Evolutionary conservation across 139 green algal species (phyloP).

Genomic region (Chlamydomonas sp.): DNA sequence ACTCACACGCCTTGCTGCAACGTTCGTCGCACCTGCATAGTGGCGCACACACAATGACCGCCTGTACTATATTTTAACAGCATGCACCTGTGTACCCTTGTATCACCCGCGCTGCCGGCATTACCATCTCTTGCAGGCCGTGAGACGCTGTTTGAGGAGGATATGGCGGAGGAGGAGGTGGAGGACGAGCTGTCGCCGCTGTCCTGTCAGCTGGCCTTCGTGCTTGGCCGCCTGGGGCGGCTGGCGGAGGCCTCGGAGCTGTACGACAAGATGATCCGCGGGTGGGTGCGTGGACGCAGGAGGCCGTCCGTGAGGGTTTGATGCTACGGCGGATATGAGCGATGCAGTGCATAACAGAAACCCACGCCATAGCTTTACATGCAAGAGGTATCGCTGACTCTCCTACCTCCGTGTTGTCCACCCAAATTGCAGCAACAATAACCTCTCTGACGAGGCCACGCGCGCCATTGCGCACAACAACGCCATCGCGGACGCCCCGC

Average conservation of each 20-base stretch:
- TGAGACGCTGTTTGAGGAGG: conserved; percentile 90
- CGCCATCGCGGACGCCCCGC: conserved; percentile 38
- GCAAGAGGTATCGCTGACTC: no score
- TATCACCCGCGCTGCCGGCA: no score
- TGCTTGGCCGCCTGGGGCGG: conserved; percentile 61
- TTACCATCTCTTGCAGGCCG: conserved; percentile 60
- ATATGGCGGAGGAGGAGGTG: conserved; percentile 86
- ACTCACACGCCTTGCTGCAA: no score
- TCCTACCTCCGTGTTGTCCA: background rate
- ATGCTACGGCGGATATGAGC: no score
- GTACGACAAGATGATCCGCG: conserved; percentile 49
- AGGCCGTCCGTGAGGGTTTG: background rate
- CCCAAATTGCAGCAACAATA: background rate
- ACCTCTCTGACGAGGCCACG: conserved; percentile 59
- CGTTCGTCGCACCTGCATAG: no score
- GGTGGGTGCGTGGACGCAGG: background rate
- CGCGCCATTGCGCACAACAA: conserved; percentile 81
- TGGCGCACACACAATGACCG: no score
- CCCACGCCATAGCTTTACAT: no score
- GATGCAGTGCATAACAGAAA: no score
- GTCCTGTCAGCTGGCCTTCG: conserved; percentile 82
- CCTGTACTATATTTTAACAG: no score
- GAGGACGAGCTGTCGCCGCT: conserved; percentile 88
- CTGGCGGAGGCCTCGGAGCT: conserved; percentile 55
- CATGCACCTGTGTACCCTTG: no score